A percentile compares a stretch with the other conserved stretches of the same genome.
Evolutionary conservation across 2,329 filamentous ascomycete species (phyloP).

Genomic region (Bipolaris bicolor): DNA sequence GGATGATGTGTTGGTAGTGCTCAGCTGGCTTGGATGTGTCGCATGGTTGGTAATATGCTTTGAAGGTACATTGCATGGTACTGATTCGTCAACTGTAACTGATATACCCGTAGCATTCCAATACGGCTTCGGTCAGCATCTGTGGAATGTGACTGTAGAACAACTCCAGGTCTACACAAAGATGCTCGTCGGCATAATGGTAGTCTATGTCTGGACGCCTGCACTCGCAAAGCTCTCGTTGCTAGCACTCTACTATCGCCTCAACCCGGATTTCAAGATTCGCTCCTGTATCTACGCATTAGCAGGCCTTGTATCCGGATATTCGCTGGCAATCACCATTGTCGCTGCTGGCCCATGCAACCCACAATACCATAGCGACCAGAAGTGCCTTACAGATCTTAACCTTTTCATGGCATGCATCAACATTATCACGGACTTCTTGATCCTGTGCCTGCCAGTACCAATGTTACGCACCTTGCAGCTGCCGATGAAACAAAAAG

Average conservation of each 20-base stretch:
- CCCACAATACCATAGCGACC: slow-evolving; percentile 15
- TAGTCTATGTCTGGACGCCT: slow-evolving; percentile 29
- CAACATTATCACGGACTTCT: slow-evolving; percentile 47
- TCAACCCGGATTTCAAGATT: slow-evolving; percentile 18
- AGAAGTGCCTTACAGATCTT: slow-evolving; percentile 25
- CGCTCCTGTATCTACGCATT: slow-evolving; percentile 22
- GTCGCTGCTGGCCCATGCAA: slow-evolving; percentile 28
- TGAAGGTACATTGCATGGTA: slow-evolving; percentile 6
- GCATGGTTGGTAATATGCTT: slow-evolving; percentile 24
- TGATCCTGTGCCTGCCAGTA: slow-evolving; percentile 40
- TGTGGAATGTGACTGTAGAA: slow-evolving; percentile 24
- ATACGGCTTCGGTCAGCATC: slow-evolving; percentile 28
- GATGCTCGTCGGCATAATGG: slow-evolving; percentile 24
- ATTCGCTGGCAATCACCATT: slow-evolving; percentile 26
- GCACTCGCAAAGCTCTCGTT: slow-evolving; percentile 31
- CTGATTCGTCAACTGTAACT: slow-evolving; percentile 1
- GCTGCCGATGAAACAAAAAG: slow-evolving; percentile 36
- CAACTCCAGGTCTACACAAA: slow-evolving; percentile 16
- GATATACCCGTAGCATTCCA: slow-evolving; percentile 17
- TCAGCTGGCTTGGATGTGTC: slow-evolving; percentile 25
- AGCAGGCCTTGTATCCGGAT: slow-evolving; percentile 20
- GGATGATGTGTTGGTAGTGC: slow-evolving; percentile 21
- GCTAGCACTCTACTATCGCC: slow-evolving; percentile 28
- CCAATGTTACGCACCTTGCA: slow-evolving; percentile 29
- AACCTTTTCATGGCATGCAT: slow-evolving; percentile 31